phyloP scores from a whole-genome alignment of 257 asterid species.

The Solanum sejunctum region DNA sequence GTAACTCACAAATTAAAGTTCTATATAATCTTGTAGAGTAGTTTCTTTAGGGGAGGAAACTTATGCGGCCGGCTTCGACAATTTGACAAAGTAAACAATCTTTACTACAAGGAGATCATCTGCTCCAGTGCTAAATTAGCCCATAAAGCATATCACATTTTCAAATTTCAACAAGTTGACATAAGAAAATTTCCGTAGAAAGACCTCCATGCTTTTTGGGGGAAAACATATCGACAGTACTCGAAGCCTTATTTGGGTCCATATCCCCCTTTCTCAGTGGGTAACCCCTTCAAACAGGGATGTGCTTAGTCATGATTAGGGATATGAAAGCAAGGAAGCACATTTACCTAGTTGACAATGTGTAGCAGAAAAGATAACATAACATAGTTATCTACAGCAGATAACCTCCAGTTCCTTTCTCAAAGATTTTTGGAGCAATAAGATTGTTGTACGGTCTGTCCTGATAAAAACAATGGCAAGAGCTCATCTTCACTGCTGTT shows the following conservation, averaged over 20 bases:
- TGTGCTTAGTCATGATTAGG: not conserved
- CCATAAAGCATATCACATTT: not conserved
- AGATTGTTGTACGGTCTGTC: not conserved
- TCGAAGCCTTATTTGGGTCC: not conserved
- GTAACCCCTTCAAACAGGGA: not conserved
- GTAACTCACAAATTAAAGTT: not conserved
- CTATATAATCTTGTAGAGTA: not conserved
- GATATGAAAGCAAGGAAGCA: not conserved
- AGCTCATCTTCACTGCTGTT: not conserved
- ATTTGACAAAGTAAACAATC: not conserved
- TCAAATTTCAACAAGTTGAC: not conserved
- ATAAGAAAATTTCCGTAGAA: not conserved
- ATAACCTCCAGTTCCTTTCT: not conserved
- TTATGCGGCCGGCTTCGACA: not conserved
- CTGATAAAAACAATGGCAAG: not conserved
- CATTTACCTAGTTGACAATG: not conserved
- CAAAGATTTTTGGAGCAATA: not conserved
- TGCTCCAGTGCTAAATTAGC: not conserved
- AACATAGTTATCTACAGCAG: not conserved
- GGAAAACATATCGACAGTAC: not conserved
- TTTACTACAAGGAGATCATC: not conserved
- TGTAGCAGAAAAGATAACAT: not conserved
- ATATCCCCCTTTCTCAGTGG: not conserved
- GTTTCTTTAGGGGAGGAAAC: not conserved
- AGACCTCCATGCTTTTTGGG: not conserved